Percentiles rank a stretch among this genome's conserved stretches.
Evolutionary conservation across 441 rosid species (phyloP).

Genomic region (Gossypium lobatum): DNA sequence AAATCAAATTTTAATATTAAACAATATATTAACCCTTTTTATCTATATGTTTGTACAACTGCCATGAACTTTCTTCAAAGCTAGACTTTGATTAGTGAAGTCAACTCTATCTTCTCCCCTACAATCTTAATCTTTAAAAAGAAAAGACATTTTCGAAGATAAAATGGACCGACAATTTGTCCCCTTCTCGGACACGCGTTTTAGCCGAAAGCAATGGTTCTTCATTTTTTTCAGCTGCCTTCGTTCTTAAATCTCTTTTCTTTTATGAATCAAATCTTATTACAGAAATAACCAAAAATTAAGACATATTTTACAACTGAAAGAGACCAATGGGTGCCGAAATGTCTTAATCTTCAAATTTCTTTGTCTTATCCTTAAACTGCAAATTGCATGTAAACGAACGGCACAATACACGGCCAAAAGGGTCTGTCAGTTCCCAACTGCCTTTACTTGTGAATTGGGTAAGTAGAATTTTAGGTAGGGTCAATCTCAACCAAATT

Average conservation of each 20-base stretch:
- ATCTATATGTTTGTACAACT: background rate
- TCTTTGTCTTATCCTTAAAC: constrained; percentile 5
- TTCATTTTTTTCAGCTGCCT: too few species aligned
- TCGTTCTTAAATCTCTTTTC: background rate
- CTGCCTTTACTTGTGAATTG: too few species aligned
- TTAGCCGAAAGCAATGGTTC: background rate
- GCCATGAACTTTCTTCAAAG: background rate
- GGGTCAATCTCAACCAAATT: too few species aligned
- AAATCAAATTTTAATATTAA: too few species aligned
- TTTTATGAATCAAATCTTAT: too few species aligned
- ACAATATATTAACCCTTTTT: background rate
- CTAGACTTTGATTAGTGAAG: background rate
- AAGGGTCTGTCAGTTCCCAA: background rate
- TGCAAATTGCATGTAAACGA: constrained; percentile 4
- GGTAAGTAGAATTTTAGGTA: too few species aligned
- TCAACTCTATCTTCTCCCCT: background rate
- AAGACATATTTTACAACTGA: background rate
- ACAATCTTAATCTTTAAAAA: background rate
- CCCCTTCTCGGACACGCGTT: constrained; percentile 1
- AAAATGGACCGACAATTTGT: constrained; percentile 20
- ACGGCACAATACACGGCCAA: background rate
- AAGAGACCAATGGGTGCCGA: background rate
- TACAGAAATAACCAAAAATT: background rate
- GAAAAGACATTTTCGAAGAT: background rate
- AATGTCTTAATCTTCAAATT: background rate